phyloP scores from a whole-genome alignment of 495 filamentous ascomycete genomes.

The Hyaloscypha finlandica region DNA sequence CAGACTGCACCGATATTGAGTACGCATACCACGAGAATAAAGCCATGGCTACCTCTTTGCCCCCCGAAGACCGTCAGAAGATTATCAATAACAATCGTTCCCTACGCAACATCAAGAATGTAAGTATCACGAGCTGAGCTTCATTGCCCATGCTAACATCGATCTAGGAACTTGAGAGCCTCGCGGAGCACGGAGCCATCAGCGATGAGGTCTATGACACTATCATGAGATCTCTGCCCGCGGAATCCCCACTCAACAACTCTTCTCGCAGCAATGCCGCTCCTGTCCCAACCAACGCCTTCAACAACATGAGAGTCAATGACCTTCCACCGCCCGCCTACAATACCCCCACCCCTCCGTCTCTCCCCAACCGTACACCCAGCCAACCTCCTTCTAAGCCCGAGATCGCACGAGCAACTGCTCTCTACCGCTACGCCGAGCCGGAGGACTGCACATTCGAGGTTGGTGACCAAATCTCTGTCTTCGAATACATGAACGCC shows the following conservation, averaged over 20 bases:
- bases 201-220: slow-evolving; percentile 66
- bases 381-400: slow-evolving; percentile 54
- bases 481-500: slow-evolving; percentile 88
- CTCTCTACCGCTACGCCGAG: slow-evolving; percentile 84
- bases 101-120: slow-evolving; percentile 81
- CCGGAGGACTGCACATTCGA: slow-evolving; percentile 76
- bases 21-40: slow-evolving; percentile 21
- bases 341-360: slow-evolving; percentile 49
- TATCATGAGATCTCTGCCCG: slow-evolving; percentile 73
- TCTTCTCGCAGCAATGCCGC: slow-evolving; percentile 42
- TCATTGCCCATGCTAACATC: slow-evolving; percentile 20
- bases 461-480: slow-evolving; percentile 73
- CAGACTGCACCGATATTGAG: slow-evolving; percentile 19
- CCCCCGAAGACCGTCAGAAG: slow-evolving; percentile 30
- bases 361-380: slow-evolving; percentile 49
- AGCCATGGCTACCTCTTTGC: slow-evolving; percentile 26
- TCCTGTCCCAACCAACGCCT: slow-evolving; percentile 35
- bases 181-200: slow-evolving; percentile 77
- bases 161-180: slow-evolving; percentile 84
- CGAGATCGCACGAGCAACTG: slow-evolving; percentile 70
- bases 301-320: slow-evolving; percentile 38
- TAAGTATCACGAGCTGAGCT: slow-evolving; percentile 40
- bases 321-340: slow-evolving; percentile 49
- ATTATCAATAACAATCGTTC: slow-evolving; percentile 67
- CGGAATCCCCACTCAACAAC: slow-evolving; percentile 49